Base-by-base conservation (phyloP, 805 yeast genomes). In the Nakazawaea siamensis region DNA sequence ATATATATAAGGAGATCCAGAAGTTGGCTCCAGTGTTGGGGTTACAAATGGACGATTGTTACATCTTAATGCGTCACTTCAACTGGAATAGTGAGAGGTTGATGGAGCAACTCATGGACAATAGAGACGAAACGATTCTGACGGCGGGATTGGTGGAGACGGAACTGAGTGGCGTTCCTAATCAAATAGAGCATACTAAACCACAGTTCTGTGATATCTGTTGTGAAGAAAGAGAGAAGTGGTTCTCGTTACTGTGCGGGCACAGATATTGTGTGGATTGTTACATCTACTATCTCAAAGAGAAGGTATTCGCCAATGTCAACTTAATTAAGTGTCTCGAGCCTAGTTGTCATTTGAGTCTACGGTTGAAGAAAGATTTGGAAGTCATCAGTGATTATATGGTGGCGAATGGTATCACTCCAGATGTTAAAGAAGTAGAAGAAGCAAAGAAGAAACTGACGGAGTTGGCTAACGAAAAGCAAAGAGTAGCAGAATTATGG, bases 191-290 rank as follows among this genome's bases (percentile, higher is more conserved):
- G 4, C 14, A 5, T 5, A 28, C n/a, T 5, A 7, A 6, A 11
- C 9, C 49, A 10, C 72, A 64, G 43, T 41, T 52, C 18, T 86
- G 96, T 51, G 47, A 55, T 12, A 76, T 88, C n/a, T 88, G 96
- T 55, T 83, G 85, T 52, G 80, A 79, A 16, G 70, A 68, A 1
- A 47, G 37, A 16, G 4, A n/a, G 55, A 39, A 46, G 67, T 29
- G 60, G 2, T 83, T 75, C 46, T 55, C 67, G 3, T 53, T 85
- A 13, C 65, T 65, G 12, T 92, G 97, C 54, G 68, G 66, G 7
- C 96, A 90, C 54, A 62, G 60, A 34, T 81, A 64, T 45, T 92
- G 98, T 51, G 45, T 62, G 2, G 60, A 58, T 10, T 90, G 98
- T 54, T 88, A 80, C 52, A 49, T 58, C 12, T 64, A 64, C 23